Evolutionary conservation across 2,329 filamentous ascomycete genomes (phyloP).

Genomic region (Fusarium praegraminearum): DNA sequence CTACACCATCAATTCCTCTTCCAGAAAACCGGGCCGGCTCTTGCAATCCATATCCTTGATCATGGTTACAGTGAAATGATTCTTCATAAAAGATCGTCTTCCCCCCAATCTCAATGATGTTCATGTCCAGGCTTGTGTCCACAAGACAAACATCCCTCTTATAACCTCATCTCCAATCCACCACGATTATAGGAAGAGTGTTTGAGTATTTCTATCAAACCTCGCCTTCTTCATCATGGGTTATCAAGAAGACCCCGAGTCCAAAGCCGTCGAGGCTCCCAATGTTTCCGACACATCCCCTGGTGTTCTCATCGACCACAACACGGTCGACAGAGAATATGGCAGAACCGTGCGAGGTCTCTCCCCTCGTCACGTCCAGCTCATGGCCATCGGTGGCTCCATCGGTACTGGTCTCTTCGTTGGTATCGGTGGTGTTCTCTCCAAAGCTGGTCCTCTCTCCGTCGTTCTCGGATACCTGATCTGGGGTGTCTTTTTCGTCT

Average conservation of each 20-base stretch:
- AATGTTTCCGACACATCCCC: slow-evolving; percentile 46
- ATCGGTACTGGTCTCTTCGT: slow-evolving; percentile 61
- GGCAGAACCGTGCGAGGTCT: slow-evolving; percentile 53
- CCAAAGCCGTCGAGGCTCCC: slow-evolving; percentile 44
- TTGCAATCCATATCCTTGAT: slow-evolving; percentile 22
- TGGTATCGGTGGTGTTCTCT: slow-evolving; percentile 58
- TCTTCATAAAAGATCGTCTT: slow-evolving; percentile 37
- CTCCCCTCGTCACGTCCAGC: slow-evolving; percentile 59
- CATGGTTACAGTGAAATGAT: slow-evolving; percentile 24
- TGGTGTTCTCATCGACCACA: slow-evolving; percentile 45
- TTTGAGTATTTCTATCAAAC: slow-evolving; percentile 1
- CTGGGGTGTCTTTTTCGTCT: slow-evolving; percentile 60
- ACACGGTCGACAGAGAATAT: slow-evolving; percentile 46
- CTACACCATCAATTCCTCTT: slow-evolving; percentile 34
- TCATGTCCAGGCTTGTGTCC: slow-evolving; percentile 41
- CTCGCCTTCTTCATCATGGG: slow-evolving; percentile 41
- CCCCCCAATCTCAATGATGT: slow-evolving; percentile 7
- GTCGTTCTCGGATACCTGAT: slow-evolving; percentile 59
- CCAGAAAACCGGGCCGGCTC: slow-evolving; percentile 43
- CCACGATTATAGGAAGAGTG: slow-evolving; percentile 5
- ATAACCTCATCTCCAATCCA: slow-evolving; percentile 14
- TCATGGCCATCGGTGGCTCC: slow-evolving; percentile 63
- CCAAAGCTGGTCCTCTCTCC: slow-evolving; percentile 58
- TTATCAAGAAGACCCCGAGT: slow-evolving; percentile 43
- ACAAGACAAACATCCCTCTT: slow-evolving; percentile 34